Evolutionary conservation across 2,329 filamentous ascomycete species (phyloP), one percentile per base, ranked within the genome.

Genomic region (Sclerotinia trifoliorum): DNA sequence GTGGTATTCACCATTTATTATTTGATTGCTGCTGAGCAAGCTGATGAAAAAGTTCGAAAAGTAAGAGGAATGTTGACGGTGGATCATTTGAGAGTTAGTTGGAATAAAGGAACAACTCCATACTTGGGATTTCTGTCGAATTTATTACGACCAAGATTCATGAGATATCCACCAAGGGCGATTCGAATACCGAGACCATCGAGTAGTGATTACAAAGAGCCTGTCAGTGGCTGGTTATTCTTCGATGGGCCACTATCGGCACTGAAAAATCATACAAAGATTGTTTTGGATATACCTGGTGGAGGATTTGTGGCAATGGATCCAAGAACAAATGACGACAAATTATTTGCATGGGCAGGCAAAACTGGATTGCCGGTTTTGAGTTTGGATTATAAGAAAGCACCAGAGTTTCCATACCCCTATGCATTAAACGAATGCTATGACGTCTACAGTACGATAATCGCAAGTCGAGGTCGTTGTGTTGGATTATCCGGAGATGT

Each of bases 221-320:
- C 93, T 0, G 88, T 97, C 0, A 85, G 87, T 68, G 94, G 87
- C 1, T 98, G 94, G 94, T 82, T 99, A 44, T 99, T 97, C 79
- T 99, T 94, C 75, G 93, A 98, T 75, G 95, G 95, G 0, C 90
- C 94, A 0, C 80, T 97, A 10, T 87, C 89, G 2, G 89, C 93
- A 58, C 81, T 97, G 57, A 88, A 88, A 74, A 85, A 90, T 54
- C 90, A 96, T 76, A 89, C 86, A 63, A 90, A 90, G 74, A 79
- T 99, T 39, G 86, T 99, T 1, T 77, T 99, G 48, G 95, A 99
- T 78, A 88, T 98, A 4, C 95, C 95, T 0, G 95, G 95, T 1
- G 95, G 95, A 44, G 95, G 95, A 0, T 99, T 96, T 73, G 94
- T 99, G 17, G 94, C 95, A 24, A 99, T 99, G 95, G 89, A 92